Evolutionary conservation across 2,329 filamentous ascomycete species (phyloP).

Genomic region (Sclerotinia borealis): DNA sequence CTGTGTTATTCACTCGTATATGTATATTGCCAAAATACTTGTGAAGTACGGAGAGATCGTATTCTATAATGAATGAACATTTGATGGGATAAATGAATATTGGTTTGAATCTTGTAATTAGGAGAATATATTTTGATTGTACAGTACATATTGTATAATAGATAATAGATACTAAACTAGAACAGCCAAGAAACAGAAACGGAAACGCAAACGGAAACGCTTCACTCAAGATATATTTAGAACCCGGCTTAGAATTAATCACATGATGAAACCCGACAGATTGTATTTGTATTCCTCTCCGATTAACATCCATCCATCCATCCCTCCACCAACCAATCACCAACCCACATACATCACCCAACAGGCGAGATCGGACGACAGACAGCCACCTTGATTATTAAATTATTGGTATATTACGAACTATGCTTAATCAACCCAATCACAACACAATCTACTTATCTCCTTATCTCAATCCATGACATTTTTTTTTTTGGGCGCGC

Average conservation of each 20-base stretch:
- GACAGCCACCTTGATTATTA: not conserved
- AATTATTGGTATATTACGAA: conserved; percentile 4
- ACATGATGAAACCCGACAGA: conserved; percentile 3
- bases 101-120: no score
- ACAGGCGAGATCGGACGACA: conserved; percentile 6
- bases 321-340: no score
- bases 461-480: conserved; percentile 9
- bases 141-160: no score
- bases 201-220: not conserved
- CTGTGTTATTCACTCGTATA: not conserved
- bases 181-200: not conserved
- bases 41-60: not conserved
- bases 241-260: not conserved
- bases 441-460: not conserved
- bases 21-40: not conserved
- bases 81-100: no score
- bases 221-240: not conserved
- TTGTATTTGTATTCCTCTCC: not conserved
- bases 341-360: not conserved
- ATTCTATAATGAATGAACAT: no score
- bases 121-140: no score
- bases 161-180: not conserved
- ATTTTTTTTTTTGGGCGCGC: no score
- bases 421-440: conserved; percentile 2
- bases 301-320: not conserved